Conservation (phyloP, 2,329 filamentous ascomycete genomes). For the Ophiocordyceps camponoti-floridani region DNA sequence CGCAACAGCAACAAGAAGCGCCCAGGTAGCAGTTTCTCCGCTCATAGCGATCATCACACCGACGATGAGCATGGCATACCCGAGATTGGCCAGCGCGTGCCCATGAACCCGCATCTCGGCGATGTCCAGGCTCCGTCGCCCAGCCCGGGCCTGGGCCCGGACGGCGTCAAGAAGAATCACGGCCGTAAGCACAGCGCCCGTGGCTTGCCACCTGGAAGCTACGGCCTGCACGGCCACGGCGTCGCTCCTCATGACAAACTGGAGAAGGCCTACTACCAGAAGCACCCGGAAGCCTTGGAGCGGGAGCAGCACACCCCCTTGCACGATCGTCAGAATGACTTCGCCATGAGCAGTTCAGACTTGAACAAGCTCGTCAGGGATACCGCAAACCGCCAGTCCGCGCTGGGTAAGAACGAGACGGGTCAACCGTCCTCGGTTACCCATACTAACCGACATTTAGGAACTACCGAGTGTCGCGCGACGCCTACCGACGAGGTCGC, state of each 20-base stretch:
- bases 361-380: constrained; percentile 77
- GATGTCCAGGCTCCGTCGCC: constrained; percentile 93
- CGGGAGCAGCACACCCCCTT: constrained; percentile 49
- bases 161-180: constrained; percentile 34
- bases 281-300: constrained; percentile 66
- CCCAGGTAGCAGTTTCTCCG: constrained; percentile 38
- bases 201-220: constrained; percentile 66
- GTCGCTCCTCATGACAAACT: constrained; percentile 60
- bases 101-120: constrained; percentile 82
- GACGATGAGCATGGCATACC: constrained; percentile 80
- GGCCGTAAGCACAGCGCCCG: constrained; percentile 56
- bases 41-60: constrained; percentile 31
- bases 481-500: constrained; percentile 85
- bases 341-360: constrained; percentile 75
- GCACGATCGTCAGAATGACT: constrained; percentile 45
- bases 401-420: constrained; percentile 11
- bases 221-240: constrained; percentile 82
- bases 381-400: constrained; percentile 37
- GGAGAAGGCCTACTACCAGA: constrained; percentile 81
- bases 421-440: constrained; percentile 2
- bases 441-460: constrained; percentile 24
- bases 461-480: constrained; percentile 41
- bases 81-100: constrained; percentile 80
- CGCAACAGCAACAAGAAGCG: constrained; percentile 42
- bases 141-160: constrained; percentile 35